Conservation (phyloP, 2,329 filamentous ascomycete genomes). For the Fusarium pseudograminearum region DNA sequence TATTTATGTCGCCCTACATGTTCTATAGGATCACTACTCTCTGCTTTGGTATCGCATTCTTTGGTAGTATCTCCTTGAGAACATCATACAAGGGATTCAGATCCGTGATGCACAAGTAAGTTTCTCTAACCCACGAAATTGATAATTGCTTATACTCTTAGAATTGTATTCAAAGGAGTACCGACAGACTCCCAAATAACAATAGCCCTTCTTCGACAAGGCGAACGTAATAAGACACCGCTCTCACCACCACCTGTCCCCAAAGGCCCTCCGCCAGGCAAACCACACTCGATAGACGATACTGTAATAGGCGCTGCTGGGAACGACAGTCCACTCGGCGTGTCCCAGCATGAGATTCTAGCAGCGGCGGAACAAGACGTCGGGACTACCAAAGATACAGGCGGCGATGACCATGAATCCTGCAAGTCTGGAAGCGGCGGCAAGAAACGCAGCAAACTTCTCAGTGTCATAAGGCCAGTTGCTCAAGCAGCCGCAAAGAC, state of each 20-base stretch:
- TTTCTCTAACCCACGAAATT: constrained; percentile 50
- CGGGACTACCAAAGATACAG: constrained; percentile 47
- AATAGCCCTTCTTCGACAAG: constrained; percentile 79
- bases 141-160: constrained; percentile 65
- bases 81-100: neutral
- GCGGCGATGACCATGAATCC: constrained; percentile 59
- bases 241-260: constrained; percentile 64
- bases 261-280: neutral
- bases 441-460: constrained; percentile 56
- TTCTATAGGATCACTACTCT: constrained; percentile 4
- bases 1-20: neutral
- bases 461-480: constrained; percentile 73
- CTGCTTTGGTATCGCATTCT: neutral
- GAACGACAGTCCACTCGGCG: constrained; percentile 29
- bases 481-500: constrained; percentile 76
- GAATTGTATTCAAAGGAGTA: constrained; percentile 79
- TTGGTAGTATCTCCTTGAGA: neutral
- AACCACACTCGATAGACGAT: neutral
- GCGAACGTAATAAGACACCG: constrained; percentile 80
- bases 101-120: constrained; percentile 63
- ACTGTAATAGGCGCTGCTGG: constrained; percentile 56
- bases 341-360: constrained; percentile 66
- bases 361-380: constrained; percentile 62
- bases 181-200: constrained; percentile 85
- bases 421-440: constrained; percentile 58